Percentiles rank a stretch among this genome's conserved stretches.
These are phyloP conservation scores for Jackrogersella multiformis DNA, from an alignment of 495 filamentous ascomycete species.

Conservation along the genomic window DNA sequence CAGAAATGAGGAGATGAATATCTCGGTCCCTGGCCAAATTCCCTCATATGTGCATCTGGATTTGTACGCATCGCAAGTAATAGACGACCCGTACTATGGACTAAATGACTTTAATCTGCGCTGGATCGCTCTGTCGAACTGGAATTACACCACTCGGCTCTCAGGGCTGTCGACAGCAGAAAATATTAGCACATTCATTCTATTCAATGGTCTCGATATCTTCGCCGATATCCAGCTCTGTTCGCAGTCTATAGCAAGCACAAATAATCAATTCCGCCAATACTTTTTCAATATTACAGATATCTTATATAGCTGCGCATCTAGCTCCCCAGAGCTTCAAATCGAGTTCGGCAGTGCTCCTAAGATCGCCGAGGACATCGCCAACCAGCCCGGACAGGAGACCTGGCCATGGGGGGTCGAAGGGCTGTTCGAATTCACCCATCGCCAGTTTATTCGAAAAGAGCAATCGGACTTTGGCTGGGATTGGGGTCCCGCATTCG, in stretches of 20 bases:
- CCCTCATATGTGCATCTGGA: conserved; percentile 73
- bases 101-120: conserved; percentile 70
- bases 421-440: conserved; percentile 61
- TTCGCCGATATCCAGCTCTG: conserved; percentile 71
- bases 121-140: conserved; percentile 68
- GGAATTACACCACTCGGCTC: conserved; percentile 69
- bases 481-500: conserved; percentile 76
- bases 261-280: conserved; percentile 77
- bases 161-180: conserved; percentile 54
- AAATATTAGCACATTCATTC: conserved; percentile 56
- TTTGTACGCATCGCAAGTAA: conserved; percentile 61
- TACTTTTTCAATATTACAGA: conserved; percentile 73
- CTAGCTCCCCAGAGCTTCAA: conserved; percentile 58
- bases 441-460: conserved; percentile 72
- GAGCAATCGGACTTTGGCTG: conserved; percentile 77
- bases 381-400: conserved; percentile 62
- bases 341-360: conserved; percentile 65
- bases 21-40: conserved; percentile 65
- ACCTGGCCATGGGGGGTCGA: conserved; percentile 61
- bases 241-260: conserved; percentile 66
- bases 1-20: conserved; percentile 60
- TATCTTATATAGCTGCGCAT: conserved; percentile 57
- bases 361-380: conserved; percentile 61
- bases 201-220: conserved; percentile 74
- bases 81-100: conserved; percentile 65